Conservation (phyloP, 2,329 filamentous ascomycete species). For the Monilinia aucupariae region DNA sequence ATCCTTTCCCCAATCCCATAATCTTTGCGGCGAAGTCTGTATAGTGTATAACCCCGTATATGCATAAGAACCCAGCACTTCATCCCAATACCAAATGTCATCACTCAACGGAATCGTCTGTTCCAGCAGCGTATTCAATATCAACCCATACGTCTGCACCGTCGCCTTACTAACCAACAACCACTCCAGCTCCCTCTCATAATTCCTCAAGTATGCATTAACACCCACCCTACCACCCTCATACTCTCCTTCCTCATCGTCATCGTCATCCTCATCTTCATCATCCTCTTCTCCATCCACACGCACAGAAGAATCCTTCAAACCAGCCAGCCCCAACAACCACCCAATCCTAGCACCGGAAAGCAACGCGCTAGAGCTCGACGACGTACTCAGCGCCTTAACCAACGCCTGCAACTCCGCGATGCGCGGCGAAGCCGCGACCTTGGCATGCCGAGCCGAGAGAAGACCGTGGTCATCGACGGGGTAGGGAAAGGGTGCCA, state of each 20-base stretch:
- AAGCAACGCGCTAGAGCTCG: slow-evolving; percentile 59
- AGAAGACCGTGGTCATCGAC: slow-evolving; percentile 36
- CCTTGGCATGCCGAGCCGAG: slow-evolving; percentile 25
- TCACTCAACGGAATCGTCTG: slow-evolving; percentile 79
- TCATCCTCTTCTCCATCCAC: slow-evolving; percentile 35
- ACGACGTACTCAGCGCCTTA: slow-evolving; percentile 64
- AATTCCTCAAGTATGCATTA: slow-evolving; percentile 41
- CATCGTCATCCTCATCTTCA: slow-evolving; percentile 28
- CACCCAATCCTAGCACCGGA: slow-evolving; percentile 52
- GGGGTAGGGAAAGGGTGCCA: slow-evolving; percentile 41
- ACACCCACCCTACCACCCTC: neutral
- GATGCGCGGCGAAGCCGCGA: slow-evolving; percentile 47
- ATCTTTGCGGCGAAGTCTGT: slow-evolving; percentile 72
- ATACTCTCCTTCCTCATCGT: slow-evolving; percentile 32
- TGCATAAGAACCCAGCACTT: slow-evolving; percentile 70
- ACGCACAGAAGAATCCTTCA: slow-evolving; percentile 40
- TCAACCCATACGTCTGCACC: slow-evolving; percentile 79
- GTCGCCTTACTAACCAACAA: slow-evolving; percentile 84
- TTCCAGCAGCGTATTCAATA: slow-evolving; percentile 71
- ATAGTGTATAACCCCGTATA: slow-evolving; percentile 78
- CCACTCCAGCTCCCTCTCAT: slow-evolving; percentile 83
- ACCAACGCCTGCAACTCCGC: slow-evolving; percentile 62
- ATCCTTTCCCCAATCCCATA: slow-evolving; percentile 67
- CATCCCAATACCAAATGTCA: slow-evolving; percentile 95
- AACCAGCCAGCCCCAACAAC: slow-evolving; percentile 58